A percentile compares a stretch with the other conserved stretches of the same genome.
Conservation (phyloP, 495 filamentous ascomycete genomes). For the Penicillium steckii region DNA sequence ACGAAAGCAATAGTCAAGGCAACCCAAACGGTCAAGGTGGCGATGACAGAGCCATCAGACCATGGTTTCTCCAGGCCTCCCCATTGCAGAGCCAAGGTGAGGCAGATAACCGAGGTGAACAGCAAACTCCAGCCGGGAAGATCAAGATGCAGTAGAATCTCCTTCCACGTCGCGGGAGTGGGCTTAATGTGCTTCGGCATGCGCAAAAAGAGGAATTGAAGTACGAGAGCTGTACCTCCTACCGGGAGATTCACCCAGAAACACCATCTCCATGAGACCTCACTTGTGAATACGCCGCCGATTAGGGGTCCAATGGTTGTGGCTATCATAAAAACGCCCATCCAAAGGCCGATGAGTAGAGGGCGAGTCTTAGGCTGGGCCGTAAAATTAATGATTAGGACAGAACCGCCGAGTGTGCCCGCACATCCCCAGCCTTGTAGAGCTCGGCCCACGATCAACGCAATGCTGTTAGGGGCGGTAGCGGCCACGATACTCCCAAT, state of each 20-base stretch:
- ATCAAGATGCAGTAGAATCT: slow-evolving; percentile 35
- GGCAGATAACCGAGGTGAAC: slow-evolving; percentile 52
- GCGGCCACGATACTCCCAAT: slow-evolving; percentile 21
- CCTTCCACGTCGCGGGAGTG: slow-evolving; percentile 14
- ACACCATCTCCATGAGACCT: slow-evolving; percentile 30
- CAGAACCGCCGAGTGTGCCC: slow-evolving; percentile 16
- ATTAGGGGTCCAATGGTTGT: slow-evolving; percentile 41
- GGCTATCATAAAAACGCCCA: slow-evolving; percentile 44
- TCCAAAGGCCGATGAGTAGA: slow-evolving; percentile 47
- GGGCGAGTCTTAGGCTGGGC: slow-evolving; percentile 46
- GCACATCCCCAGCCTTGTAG: slow-evolving; percentile 62
- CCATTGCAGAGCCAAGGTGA: slow-evolving; percentile 65
- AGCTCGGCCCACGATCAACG: slow-evolving; percentile 70
- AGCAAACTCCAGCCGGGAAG: slow-evolving; percentile 52
- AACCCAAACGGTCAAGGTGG: slow-evolving; percentile 39
- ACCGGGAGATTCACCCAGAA: slow-evolving; percentile 57
- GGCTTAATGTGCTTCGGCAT: slow-evolving; percentile 25
- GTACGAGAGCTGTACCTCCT: slow-evolving; percentile 35
- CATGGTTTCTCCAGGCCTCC: slow-evolving; percentile 57
- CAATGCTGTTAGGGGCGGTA: slow-evolving; percentile 18
- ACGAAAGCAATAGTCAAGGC: slow-evolving; percentile 28
- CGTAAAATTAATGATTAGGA: slow-evolving; percentile 39
- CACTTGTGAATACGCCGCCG: slow-evolving; percentile 24
- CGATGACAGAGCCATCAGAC: slow-evolving; percentile 44
- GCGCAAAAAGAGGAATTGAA: slow-evolving; percentile 42